Conservation (phyloP, 1,139 yeast species). For the Scheffersomyces insectosa region DNA sequence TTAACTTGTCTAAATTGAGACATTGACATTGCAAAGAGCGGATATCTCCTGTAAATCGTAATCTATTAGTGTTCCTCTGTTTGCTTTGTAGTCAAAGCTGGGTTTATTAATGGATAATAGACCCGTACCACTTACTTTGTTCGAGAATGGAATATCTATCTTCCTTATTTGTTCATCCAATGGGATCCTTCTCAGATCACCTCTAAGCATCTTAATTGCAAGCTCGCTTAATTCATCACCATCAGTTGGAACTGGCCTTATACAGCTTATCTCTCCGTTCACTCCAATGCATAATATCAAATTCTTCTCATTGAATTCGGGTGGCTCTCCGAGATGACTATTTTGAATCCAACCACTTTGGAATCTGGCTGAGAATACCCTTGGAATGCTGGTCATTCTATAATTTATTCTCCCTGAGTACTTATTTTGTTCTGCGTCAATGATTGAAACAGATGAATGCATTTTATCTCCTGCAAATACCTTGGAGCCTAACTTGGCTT, state of each 20-base stretch:
- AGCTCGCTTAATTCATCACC: conserved; percentile 15
- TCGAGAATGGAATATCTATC: conserved; percentile 35
- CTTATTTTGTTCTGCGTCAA: conserved; percentile 16
- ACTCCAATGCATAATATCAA: conserved; percentile 44
- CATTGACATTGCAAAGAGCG: conserved; percentile 8
- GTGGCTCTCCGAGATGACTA: background rate
- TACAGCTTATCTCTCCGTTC: conserved; percentile 47
- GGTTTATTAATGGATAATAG: conserved; percentile 39
- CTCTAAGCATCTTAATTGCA: conserved; percentile 5
- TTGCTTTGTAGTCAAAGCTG: conserved; percentile 31
- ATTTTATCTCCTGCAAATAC: conserved; percentile 43
- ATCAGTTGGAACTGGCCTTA: conserved; percentile 18
- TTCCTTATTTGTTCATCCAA: conserved; percentile 18
- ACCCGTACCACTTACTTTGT: conserved; percentile 45
- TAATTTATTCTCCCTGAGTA: conserved; percentile 10
- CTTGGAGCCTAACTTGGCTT: conserved; percentile 25
- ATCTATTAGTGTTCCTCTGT: conserved; percentile 31
- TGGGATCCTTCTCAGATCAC: conserved; percentile 4
- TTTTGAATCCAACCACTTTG: conserved; percentile 36
- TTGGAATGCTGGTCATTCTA: conserved; percentile 43
- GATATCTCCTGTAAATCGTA: conserved; percentile 38
- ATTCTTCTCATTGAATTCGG: background rate
- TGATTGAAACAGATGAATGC: conserved; percentile 38
- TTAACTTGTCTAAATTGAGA: conserved; percentile 13
- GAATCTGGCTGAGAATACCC: conserved; percentile 34